phyloP scores from a whole-genome alignment of 805 yeast genomes.

The Martiniozyma abietophila region DNA sequence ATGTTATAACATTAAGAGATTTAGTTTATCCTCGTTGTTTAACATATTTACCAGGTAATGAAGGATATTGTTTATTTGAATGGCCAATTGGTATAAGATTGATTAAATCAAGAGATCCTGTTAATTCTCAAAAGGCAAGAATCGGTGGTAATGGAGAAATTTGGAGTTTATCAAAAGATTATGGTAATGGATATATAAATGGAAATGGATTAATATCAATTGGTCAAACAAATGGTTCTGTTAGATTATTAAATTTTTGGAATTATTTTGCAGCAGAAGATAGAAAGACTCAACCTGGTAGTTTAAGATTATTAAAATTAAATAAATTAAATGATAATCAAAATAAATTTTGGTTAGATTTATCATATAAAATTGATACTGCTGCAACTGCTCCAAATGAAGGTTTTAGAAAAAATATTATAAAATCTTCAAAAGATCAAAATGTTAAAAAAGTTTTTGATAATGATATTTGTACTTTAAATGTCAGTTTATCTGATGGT shows the following conservation, averaged over 20 bases:
- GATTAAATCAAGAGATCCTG: constrained; percentile 5
- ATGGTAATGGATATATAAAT: constrained; percentile 1
- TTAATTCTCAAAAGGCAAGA: constrained; percentile 4
- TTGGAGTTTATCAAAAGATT: constrained; percentile 7
- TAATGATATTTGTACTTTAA: constrained; percentile 9
- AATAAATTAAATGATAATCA: constrained; percentile 11
- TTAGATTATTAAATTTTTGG: constrained; percentile 12
- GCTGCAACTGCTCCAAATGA: constrained; percentile 8
- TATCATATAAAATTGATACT: constrained; percentile 12
- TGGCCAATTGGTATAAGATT: constrained; percentile 7
- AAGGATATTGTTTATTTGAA: constrained; percentile 7
- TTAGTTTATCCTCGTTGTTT: constrained; percentile 3
- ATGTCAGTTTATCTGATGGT: constrained; percentile 8
- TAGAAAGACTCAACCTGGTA: constrained; percentile 10
- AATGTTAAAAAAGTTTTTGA: constrained; percentile 11
- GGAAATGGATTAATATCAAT: constrained; percentile 6
- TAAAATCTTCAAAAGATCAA: constrained; percentile 6
- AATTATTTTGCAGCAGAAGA: constrained; percentile 7
- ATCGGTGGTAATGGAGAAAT: constrained; percentile 10
- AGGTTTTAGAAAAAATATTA: constrained; percentile 2
- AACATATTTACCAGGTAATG: not conserved
- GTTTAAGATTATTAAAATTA: constrained; percentile 18
- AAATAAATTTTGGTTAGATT: constrained; percentile 17
- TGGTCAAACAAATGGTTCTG: constrained; percentile 16
- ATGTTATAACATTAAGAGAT: constrained; percentile 16